Evolutionary conservation across 495 filamentous ascomycete genomes (phyloP), one percentile per base, ranked within the genome.

Genomic region (Neurospora sp.): DNA sequence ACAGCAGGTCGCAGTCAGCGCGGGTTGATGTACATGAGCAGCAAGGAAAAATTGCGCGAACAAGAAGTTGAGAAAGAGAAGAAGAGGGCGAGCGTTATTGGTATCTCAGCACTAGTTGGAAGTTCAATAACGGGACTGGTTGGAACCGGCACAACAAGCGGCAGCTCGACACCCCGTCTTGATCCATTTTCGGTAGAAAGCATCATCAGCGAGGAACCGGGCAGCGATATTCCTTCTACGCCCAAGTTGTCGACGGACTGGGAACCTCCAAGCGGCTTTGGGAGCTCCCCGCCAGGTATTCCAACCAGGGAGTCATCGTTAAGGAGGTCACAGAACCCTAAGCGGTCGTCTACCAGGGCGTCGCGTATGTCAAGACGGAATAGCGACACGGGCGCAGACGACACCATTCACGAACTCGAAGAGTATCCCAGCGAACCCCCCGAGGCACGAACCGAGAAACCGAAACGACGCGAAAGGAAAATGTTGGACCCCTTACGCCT

Each of bases 291-390:
- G 69, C 86, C 79, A 74, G 80, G 86, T 10, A 91, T 93, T 68
- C 91, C 91, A 6, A 83, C 86, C 4, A 84, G 90, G 70, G 90
- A 92, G 69, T 93, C 90, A 2, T 92, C 90, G 8, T 77, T 93
- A 45, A 83, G 90, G 48, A 91, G 91, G 74, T 85, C 83, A 2
- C 80, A 81, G 12, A 73, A 77, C 8, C 78, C 77, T 20, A 85
- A 80, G 77, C 73, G 84, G 72, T 81, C 83, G 0, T 84, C 83
- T 2, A 79, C 78, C 12, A 78, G 81, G 70, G 78, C 81, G 0
- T 82, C 80, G 3, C 80, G 80, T 69, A 80, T 70, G 10, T 79
- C 83, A 16, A 83, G 76, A 76, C 79, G 80, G n/a, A 82, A 83
- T 41, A 80, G 79, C 73, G 83, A 84, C 2, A 59, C 65, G 12